Base-by-base conservation (phyloP, 257 asterid genomes). In the Phtheirospermum japonicum region DNA sequence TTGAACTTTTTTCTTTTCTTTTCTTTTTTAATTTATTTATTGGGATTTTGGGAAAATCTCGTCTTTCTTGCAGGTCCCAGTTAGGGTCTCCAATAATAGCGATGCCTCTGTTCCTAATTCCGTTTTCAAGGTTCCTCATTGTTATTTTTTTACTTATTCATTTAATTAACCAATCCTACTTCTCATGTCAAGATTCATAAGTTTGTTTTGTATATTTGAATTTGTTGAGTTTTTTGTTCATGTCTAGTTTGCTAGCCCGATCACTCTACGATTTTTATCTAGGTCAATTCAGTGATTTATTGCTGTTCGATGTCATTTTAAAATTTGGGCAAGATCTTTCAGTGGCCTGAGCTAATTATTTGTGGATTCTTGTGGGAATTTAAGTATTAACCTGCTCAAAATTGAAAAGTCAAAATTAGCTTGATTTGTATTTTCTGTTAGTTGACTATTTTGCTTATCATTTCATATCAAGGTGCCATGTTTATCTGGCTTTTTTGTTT, bases 81-180 rank as follows among this genome's bases (percentile, higher is more conserved):
- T 72, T 43, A 68, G 79, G 2, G 76, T 81, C 74, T 64, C 85
- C 71, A 57, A 75, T 69, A 71, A 65, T 9, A 48, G 39, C 6
- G 91, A 86, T 61, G 68, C 78, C 17, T 66, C 80, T 57, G 53
- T 75, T 37, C 72, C 75, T 23, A 77, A 79, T 71, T 77, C 85
- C 55, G 54, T 68, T 6, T 57, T 79, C 30, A 83, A 86, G 95
- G 95, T 86, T 62, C 28, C 42, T 71, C 18, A 49, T 60, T 37
- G 18, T 37, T 11, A 9, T 18, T 36, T 43, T 52, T 46, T 23
- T 9, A 5, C 20, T 26, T 73, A n/a, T n/a, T n/a, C n/a, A n/a
- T n/a, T n/a, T n/a, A n/a, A n/a, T n/a, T n/a, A n/a, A n/a, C n/a
- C n/a, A n/a, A n/a, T n/a, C n/a, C n/a, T n/a, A n/a, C n/a, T n/a